Evolutionary conservation across 2,329 filamentous ascomycete genomes (phyloP), one percentile per base, ranked within the genome.

Genomic region (Trichoderma koningiopsis): DNA sequence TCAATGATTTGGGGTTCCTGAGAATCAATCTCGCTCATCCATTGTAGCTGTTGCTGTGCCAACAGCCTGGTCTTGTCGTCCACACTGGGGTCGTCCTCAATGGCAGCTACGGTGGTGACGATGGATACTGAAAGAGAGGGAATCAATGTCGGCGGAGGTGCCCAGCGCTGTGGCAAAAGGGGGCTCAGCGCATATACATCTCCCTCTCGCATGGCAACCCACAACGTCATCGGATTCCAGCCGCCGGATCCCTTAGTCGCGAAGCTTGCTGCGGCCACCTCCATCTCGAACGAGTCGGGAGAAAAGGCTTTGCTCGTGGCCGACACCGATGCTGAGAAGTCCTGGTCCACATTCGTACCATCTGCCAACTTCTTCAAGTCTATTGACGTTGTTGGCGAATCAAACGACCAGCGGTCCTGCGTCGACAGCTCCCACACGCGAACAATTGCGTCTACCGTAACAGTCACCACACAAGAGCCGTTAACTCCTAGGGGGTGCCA

Each of bases 191-290:
- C 94, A 76, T 99, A 99, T 6, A 98, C 87, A 76, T 97, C 94
- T 4, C 96, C 96, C 70, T 93, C 92, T 47, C 89, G 89, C 92
- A 97, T 99, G n/a, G 94, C 94, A 63, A 98, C 83, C 93, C 95
- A 99, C 13, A 99, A 84, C 0, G 96, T 98, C 92, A 97, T 97
- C 11, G 94, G 89, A 8, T 94, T 92, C 96, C 96, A 99, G 66
- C 94, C 94, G 16, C 94, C 95, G 7, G 87, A 87, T 43, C 84
- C 84, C 72, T 85, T 84, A 14, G 83, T 83, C 43, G 86, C 84
- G 81, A 99, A 99, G 77, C 90, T 92, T 62, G 94, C 94, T 2
- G 94, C 91, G 4, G 94, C 93, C 27, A 97, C 93, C 76, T 97
- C 92, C 91, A 99, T 97, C 77, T 98, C 94, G 70, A 96, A 90